A percentile compares a stretch with the other conserved stretches of the same genome.
Evolutionary conservation across 75 land plant species (phyloP).

Genomic region (Picea sitchensis): DNA sequence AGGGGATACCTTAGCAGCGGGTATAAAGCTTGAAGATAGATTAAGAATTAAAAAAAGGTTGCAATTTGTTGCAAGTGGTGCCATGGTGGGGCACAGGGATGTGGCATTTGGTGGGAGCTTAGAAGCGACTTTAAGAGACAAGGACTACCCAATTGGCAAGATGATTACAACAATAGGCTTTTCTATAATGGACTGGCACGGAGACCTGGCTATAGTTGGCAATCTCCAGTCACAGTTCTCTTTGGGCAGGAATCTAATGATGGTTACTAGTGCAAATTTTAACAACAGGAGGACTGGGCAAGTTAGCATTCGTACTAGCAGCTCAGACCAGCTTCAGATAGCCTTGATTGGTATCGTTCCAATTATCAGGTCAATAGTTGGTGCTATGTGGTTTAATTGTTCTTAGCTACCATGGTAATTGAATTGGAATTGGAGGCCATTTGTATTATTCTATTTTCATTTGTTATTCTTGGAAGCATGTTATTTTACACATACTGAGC

Average conservation of each 20-base stretch:
- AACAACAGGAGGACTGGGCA: constrained; percentile 51
- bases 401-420: too few relatives aligned
- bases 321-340: constrained; percentile 53
- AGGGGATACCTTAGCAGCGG: constrained; percentile 38
- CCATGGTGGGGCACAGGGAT: constrained; percentile 45
- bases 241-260: constrained; percentile 29
- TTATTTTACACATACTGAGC: too few relatives aligned
- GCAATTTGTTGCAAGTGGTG: constrained; percentile 42
- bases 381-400: too few relatives aligned
- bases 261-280: constrained; percentile 34
- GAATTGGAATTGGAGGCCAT: too few relatives aligned
- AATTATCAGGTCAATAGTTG: constrained; percentile 11
- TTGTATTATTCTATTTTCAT: too few relatives aligned
- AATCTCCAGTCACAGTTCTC: constrained; percentile 75
- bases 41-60: constrained; percentile 35
- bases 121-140: constrained; percentile 63
- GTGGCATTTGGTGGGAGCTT: constrained; percentile 39
- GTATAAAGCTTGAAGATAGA: constrained; percentile 46
- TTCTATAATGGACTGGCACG: constrained; percentile 83
- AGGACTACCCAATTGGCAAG: constrained; percentile 76
- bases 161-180: constrained; percentile 58
- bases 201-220: constrained; percentile 76
- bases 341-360: constrained; percentile 47
- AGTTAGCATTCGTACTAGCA: constrained; percentile 33
- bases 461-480: too few relatives aligned